phyloP scores from a whole-genome alignment of 1,284 basidiomycete genomes.

The Cerioporus squamosus region DNA sequence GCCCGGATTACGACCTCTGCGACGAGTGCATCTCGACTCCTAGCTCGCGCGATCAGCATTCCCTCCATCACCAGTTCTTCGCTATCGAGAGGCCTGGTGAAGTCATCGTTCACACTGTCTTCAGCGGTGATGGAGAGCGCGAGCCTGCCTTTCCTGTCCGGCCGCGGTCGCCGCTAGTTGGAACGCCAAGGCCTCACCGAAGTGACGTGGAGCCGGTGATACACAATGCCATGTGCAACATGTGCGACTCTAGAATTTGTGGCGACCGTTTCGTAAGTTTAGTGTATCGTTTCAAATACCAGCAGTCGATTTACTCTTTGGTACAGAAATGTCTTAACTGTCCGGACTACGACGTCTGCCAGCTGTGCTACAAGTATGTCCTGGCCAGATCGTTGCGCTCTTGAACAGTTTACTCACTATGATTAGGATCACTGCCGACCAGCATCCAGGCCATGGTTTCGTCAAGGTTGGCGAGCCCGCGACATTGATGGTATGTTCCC shows the following conservation, averaged over 20 bases:
- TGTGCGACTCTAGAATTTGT: slow-evolving; percentile 73
- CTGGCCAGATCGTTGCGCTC: neutral
- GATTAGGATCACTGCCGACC: slow-evolving; percentile 63
- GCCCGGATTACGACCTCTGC: slow-evolving; percentile 78
- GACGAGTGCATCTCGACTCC: slow-evolving; percentile 58
- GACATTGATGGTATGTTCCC: slow-evolving; percentile 57
- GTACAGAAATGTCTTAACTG: slow-evolving; percentile 72
- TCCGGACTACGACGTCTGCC: slow-evolving; percentile 81
- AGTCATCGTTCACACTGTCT: slow-evolving; percentile 65
- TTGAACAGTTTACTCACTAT: neutral
- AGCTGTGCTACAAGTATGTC: slow-evolving; percentile 65
- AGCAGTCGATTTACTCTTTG: neutral
- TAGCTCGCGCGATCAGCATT: slow-evolving; percentile 21
- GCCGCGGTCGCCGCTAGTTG: neutral
- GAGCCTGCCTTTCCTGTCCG: slow-evolving; percentile 6
- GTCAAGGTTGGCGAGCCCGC: slow-evolving; percentile 63
- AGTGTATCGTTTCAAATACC: neutral
- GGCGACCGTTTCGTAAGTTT: slow-evolving; percentile 60
- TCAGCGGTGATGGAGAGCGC: slow-evolving; percentile 42
- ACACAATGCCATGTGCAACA: slow-evolving; percentile 71
- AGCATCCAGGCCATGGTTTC: slow-evolving; percentile 82
- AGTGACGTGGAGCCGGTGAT: slow-evolving; percentile 33
- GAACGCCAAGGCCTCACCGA: neutral
- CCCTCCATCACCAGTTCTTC: slow-evolving; percentile 61
- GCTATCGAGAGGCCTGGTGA: slow-evolving; percentile 66